A percentile compares a stretch with the other conserved stretches of the same genome.
Evolutionary conservation across 2,329 filamentous ascomycete genomes (phyloP).

Genomic region (Aspergillus fischeri): DNA sequence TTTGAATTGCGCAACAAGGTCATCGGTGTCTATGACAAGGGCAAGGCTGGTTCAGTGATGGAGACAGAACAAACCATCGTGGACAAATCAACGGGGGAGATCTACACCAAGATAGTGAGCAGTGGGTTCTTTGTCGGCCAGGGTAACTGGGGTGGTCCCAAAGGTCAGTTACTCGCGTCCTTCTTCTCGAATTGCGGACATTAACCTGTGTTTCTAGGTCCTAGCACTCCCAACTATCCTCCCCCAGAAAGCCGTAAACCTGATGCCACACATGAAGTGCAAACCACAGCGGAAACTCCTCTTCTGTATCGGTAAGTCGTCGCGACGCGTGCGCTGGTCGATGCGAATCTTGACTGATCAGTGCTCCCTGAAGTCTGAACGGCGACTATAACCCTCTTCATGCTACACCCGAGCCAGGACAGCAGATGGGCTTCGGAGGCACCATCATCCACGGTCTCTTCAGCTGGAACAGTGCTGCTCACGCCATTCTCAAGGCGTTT

Average conservation of each 20-base stretch:
- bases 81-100: conserved; percentile 63
- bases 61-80: conserved; percentile 76
- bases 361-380: conserved; percentile 59
- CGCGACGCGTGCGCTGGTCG: neutral
- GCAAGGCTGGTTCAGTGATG: conserved; percentile 74
- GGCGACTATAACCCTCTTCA: conserved; percentile 95
- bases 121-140: conserved; percentile 78
- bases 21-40: conserved; percentile 85
- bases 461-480: conserved; percentile 76
- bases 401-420: conserved; percentile 76
- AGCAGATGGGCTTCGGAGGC: conserved; percentile 88
- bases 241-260: conserved; percentile 68
- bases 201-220: conserved; percentile 36
- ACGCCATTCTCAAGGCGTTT: conserved; percentile 67
- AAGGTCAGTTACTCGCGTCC: conserved; percentile 51
- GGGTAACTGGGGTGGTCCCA: conserved; percentile 82
- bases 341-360: neutral
- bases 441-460: conserved; percentile 86
- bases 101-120: conserved; percentile 65
- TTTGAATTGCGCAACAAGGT: conserved; percentile 77
- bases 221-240: conserved; percentile 71
- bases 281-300: conserved; percentile 68
- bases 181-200: conserved; percentile 1
- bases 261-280: conserved; percentile 65
- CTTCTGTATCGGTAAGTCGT: conserved; percentile 61